phyloP scores from a whole-genome alignment of 2,329 filamentous ascomycete genomes.

The Phyllosticta citrichinensis region DNA sequence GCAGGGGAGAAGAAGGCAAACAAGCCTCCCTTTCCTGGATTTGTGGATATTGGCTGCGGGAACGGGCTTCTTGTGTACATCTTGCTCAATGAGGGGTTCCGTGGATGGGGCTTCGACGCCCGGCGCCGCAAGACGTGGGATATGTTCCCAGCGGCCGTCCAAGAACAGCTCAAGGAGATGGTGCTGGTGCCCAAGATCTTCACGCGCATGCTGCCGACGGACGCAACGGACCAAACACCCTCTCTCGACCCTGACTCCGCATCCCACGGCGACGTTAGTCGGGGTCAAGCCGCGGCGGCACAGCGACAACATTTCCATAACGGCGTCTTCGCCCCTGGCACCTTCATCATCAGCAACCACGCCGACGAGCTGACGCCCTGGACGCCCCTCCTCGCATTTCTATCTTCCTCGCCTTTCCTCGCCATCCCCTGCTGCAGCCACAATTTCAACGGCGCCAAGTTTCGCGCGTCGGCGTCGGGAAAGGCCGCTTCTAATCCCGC shows the following conservation, averaged over 20 bases:
- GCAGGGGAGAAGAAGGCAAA: conserved; percentile 9
- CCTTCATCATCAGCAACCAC: conserved; percentile 95
- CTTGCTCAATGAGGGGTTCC: conserved; percentile 68
- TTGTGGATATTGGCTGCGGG: conserved; percentile 92
- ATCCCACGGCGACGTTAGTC: background rate
- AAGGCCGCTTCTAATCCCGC: background rate
- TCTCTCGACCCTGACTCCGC: background rate
- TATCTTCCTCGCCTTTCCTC: conserved; percentile 72
- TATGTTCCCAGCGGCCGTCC: conserved; percentile 49
- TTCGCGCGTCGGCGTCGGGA: conserved; percentile 47
- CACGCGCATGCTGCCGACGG: background rate
- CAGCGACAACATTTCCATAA: conserved; percentile 28
- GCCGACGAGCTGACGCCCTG: conserved; percentile 92
- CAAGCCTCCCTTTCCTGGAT: conserved; percentile 59
- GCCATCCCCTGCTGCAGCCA: conserved; percentile 95
- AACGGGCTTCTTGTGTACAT: conserved; percentile 86
- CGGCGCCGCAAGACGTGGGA: conserved; percentile 76
- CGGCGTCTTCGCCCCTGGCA: conserved; percentile 61
- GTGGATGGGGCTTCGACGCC: conserved; percentile 86
- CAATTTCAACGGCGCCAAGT: conserved; percentile 63
- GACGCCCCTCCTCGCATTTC: conserved; percentile 78
- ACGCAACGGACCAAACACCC: background rate
- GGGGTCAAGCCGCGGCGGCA: background rate
- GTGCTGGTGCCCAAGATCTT: conserved; percentile 50
- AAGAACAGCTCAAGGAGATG: conserved; percentile 45